These are phyloP conservation scores for Fusarium pilosicola DNA, from an alignment of 2,329 filamentous ascomycete genomes.

Conservation along the genomic window DNA sequence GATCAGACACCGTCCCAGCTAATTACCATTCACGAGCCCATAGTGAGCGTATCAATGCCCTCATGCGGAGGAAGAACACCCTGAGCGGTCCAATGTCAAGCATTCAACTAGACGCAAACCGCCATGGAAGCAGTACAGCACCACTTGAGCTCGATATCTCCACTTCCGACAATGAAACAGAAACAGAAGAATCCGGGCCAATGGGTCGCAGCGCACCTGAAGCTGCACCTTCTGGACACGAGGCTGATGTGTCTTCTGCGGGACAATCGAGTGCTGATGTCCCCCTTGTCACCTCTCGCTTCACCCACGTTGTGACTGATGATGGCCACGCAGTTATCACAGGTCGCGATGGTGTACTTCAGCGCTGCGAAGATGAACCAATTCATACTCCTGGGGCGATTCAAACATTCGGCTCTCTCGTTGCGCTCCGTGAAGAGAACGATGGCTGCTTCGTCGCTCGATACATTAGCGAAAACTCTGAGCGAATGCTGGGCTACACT, in stretches of 20 bases:
- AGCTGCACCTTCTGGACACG: background rate
- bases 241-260: conserved; percentile 32
- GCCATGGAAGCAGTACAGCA: conserved; percentile 47
- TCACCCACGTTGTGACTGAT: conserved; percentile 80
- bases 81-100: conserved; percentile 55
- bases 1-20: conserved; percentile 42
- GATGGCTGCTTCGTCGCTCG: conserved; percentile 76
- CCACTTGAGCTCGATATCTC: conserved; percentile 50
- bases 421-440: conserved; percentile 77
- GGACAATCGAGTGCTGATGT: conserved; percentile 49
- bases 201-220: background rate
- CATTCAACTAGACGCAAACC: conserved; percentile 57
- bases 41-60: conserved; percentile 32
- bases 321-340: conserved; percentile 86
- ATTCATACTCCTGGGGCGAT: conserved; percentile 87
- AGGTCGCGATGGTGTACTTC: conserved; percentile 76
- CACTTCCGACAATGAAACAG: conserved; percentile 47
- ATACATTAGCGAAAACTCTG: conserved; percentile 84
- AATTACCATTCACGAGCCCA: conserved; percentile 34
- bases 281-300: conserved; percentile 73
- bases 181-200: conserved; percentile 45
- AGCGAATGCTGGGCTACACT: conserved; percentile 77
- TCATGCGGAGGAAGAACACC: conserved; percentile 48
- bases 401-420: conserved; percentile 80
- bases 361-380: conserved; percentile 89